Conservation (phyloP, 306 rosid genomes). For the Citrullus amarus region DNA sequence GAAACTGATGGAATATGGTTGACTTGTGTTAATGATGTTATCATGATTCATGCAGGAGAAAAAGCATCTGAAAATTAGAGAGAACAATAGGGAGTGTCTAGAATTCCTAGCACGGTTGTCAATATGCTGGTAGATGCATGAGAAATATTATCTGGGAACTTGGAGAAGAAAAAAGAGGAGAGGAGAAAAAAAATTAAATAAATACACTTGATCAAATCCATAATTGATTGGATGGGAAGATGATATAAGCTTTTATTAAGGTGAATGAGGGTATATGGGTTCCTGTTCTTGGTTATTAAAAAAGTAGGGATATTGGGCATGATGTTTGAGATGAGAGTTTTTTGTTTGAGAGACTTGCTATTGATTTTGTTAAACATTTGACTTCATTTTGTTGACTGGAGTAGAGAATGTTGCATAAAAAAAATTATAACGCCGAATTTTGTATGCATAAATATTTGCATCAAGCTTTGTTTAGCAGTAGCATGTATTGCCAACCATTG, state of each 20-base stretch:
- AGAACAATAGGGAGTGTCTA: neutral
- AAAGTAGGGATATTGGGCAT: neutral
- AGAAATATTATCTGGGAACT: neutral
- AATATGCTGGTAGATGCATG: neutral
- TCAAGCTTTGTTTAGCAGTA: neutral
- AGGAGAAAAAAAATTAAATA: no score
- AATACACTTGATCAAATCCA: neutral
- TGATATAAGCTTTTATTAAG: no score
- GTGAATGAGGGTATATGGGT: no score
- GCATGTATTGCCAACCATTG: neutral
- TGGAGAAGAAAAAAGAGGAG: neutral
- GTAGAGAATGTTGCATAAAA: neutral
- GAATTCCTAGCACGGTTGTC: neutral
- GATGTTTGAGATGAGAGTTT: neutral
- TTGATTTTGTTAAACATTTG: neutral
- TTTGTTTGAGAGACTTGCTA: neutral
- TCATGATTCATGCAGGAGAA: neutral
- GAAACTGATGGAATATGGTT: neutral
- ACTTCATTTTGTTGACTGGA: neutral
- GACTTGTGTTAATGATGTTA: neutral
- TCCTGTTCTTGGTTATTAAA: neutral
- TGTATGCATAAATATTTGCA: neutral
- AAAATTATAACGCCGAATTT: neutral
- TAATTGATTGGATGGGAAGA: neutral
- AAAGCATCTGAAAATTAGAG: neutral